Conservation (phyloP, 371 early-diverging fungal genomes). For the Edhazardia aedis region DNA sequence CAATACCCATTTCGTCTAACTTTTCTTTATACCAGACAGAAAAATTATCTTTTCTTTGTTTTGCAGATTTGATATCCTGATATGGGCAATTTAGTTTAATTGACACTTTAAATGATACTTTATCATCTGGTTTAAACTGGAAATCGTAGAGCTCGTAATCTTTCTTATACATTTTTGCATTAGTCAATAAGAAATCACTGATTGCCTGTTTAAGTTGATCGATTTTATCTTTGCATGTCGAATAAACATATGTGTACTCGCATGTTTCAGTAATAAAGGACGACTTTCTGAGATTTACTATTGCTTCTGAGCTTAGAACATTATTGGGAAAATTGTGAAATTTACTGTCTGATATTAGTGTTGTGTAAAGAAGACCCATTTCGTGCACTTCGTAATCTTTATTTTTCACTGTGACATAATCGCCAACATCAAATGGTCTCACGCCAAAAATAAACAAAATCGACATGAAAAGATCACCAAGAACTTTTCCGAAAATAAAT, state of each 20-base stretch:
- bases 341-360: constrained; percentile 11
- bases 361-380: constrained; percentile 26
- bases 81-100: constrained; percentile 13
- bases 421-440: constrained; percentile 36
- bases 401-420: constrained; percentile 17
- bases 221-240: constrained; percentile 9
- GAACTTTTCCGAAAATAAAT: constrained; percentile 20
- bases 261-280: constrained; percentile 8
- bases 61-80: constrained; percentile 4
- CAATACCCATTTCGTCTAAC: too few species aligned
- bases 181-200: not conserved
- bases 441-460: constrained; percentile 35
- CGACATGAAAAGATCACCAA: constrained; percentile 19
- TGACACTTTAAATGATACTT: constrained; percentile 8
- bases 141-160: constrained; percentile 9
- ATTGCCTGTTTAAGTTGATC: constrained; percentile 4
- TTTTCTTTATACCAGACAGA: too few species aligned
- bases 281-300: constrained; percentile 25
- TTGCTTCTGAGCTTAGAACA: constrained; percentile 10
- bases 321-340: constrained; percentile 16
- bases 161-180: constrained; percentile 8
- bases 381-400: constrained; percentile 20
- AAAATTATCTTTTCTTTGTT: constrained; percentile 19
- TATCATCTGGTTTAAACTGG: not conserved
- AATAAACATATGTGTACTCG: constrained; percentile 6